Evolutionary conservation across 306 rosid species (phyloP), one percentile per base, ranked within the genome.

Genomic region (Trifolium fragiferum): DNA sequence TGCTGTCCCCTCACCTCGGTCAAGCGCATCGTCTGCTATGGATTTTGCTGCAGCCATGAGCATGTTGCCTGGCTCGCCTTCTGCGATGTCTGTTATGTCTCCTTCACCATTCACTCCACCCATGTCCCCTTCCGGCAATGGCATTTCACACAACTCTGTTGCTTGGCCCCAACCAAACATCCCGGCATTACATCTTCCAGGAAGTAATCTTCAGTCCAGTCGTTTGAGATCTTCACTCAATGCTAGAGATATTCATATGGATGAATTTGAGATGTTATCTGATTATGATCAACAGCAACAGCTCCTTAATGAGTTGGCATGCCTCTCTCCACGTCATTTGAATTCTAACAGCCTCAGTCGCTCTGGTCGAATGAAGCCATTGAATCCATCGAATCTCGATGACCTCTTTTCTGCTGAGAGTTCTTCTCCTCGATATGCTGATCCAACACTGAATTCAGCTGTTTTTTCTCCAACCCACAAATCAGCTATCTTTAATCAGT

Each of bases 121-220:
- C 0, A 86, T 93, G 95, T 93, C 97, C 16, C 98, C 98, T 10
- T 86, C 97, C 66, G 93, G 82, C 12, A 89, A 86, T 66, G 98
- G 91, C 83, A 90, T 92, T 84, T 83, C 96, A 11, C 96, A 89
- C 82, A 44, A 86, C 4, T 81, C 94, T 6, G 72, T 78, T 58
- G 86, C 86, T 55, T 93, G 98, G 98, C 89, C 98, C 19, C 98
- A 93, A 78, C 98, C 95, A 10, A 93, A 93, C 67, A 90, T 93
- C 41, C 98, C 98, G 6, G 91, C 93, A 44, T 78, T 93, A 84
- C 97, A 89, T 89, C 96, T 93, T 20, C 90, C 97, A 0, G 96
- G 93, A 73, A 90, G 97, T 85, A 93, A 87, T 85, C 44, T 90
- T 54, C 96, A 89, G 72, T 93, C 98, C 10, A 93, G 98, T 74